Percentiles rank a stretch among this genome's conserved stretches.
Conservation (phyloP, 78 protist species). For the Dictyostelium brefeldianum region DNA sequence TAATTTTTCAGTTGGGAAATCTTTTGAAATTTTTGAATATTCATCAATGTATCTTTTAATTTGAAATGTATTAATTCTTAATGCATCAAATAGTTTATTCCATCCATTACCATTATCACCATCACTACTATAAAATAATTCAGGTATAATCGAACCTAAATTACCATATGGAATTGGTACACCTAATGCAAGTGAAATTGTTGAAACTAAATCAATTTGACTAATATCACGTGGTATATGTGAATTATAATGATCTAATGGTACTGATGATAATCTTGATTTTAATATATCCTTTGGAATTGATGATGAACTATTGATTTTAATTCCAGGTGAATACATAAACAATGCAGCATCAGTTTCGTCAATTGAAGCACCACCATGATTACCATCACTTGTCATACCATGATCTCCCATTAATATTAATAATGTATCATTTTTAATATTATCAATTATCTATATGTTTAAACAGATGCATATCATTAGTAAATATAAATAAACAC, state of each 20-base stretch:
- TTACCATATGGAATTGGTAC: constrained; percentile 94
- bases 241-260: background rate
- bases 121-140: constrained; percentile 26
- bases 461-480: background rate
- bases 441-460: constrained; percentile 56
- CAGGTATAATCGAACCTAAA: constrained; percentile 76
- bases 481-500: background rate
- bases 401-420: constrained; percentile 98
- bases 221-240: constrained; percentile 59
- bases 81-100: constrained; percentile 12
- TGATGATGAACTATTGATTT: background rate
- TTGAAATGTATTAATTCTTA: constrained; percentile 57
- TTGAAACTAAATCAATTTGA: constrained; percentile 95
- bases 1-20: background rate
- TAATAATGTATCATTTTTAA: constrained; percentile 85
- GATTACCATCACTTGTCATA: constrained; percentile 94
- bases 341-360: constrained; percentile 85
- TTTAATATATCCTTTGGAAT: background rate
- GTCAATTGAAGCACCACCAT: constrained; percentile 85
- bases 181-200: constrained; percentile 88
- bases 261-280: background rate
- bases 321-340: constrained; percentile 29
- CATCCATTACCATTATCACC: background rate
- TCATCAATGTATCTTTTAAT: constrained; percentile 49
- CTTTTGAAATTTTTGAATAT: constrained; percentile 42